A percentile compares a stretch with the other conserved stretches of the same genome.
phyloP scores from a whole-genome alignment of 2,329 filamentous ascomycete species.

The Xenoacremonium recifei region DNA sequence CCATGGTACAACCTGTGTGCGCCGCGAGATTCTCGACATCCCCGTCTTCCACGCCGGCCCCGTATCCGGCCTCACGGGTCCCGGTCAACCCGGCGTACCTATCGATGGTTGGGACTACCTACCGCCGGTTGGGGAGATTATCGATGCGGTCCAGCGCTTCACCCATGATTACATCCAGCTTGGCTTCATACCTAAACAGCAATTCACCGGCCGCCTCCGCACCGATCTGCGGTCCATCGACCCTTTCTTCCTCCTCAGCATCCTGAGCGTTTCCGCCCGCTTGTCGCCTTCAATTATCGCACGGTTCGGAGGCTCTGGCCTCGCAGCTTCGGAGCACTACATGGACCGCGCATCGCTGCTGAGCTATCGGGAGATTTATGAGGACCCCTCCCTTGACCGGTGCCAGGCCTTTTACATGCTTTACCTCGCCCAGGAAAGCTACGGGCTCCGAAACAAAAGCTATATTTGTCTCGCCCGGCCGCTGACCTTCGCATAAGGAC shows the following conservation, averaged over 20 bases:
- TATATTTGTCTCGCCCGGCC: constrained; percentile 40
- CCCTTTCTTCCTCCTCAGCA: constrained; percentile 53
- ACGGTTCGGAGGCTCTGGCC: constrained; percentile 49
- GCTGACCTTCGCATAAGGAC: no score
- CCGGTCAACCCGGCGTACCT: no score
- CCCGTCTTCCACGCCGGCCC: constrained; percentile 13
- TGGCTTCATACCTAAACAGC: constrained; percentile 55
- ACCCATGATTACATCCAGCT: constrained; percentile 58
- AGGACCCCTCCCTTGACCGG: constrained; percentile 50
- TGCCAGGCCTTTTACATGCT: constrained; percentile 60
- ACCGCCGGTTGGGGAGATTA: constrained; percentile 47
- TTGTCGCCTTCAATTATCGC: constrained; percentile 48
- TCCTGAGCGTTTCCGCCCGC: constrained; percentile 56
- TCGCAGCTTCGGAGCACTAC: constrained; percentile 52
- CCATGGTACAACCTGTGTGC: constrained; percentile 35
- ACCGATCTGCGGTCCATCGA: constrained; percentile 48
- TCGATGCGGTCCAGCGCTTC: constrained; percentile 53
- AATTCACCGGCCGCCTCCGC: constrained; percentile 47
- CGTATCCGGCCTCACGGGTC: constrained; percentile 11
- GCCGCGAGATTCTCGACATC: constrained; percentile 32
- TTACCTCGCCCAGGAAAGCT: constrained; percentile 58
- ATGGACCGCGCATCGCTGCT: constrained; percentile 49
- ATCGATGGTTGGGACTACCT: constrained; percentile 52
- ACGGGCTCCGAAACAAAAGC: constrained; percentile 51
- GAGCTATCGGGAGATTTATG: constrained; percentile 50